These are phyloP conservation scores for Capronia coronata DNA, from an alignment of 2,329 filamentous ascomycete species.

Conservation along the genomic window DNA sequence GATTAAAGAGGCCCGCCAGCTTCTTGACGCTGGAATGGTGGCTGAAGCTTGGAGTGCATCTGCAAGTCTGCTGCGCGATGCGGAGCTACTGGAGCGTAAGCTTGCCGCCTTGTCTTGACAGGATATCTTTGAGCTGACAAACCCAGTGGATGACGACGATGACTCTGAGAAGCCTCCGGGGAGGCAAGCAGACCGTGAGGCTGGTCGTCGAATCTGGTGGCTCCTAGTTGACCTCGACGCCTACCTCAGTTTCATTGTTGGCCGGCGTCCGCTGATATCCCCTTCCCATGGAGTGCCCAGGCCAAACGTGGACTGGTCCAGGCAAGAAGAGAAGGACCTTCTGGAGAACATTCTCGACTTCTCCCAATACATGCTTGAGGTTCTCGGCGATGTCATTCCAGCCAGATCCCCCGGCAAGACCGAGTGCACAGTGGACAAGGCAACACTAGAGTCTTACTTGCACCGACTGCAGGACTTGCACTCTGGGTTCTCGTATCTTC, in stretches of 20 bases:
- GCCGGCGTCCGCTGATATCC: constrained; percentile 15
- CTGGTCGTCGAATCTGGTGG: constrained; percentile 21
- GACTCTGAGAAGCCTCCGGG: not conserved
- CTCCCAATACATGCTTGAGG: constrained; percentile 11
- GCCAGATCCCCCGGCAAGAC: not conserved
- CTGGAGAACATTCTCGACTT: constrained; percentile 12
- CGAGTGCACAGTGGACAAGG: not conserved
- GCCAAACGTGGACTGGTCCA: not conserved
- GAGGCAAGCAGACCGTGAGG: constrained; percentile 2
- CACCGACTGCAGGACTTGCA: constrained; percentile 8
- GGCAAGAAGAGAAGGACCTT: constrained; percentile 6
- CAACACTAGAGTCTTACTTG: constrained; percentile 5
- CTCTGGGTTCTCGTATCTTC: constrained; percentile 9
- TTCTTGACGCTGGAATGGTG: constrained; percentile 15
- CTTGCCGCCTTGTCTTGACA: not conserved
- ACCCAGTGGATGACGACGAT: constrained; percentile 12
- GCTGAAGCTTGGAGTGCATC: constrained; percentile 17
- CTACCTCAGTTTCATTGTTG: constrained; percentile 20
- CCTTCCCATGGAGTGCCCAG: constrained; percentile 4
- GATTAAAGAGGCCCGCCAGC: constrained; percentile 9
- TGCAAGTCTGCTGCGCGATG: constrained; percentile 16
- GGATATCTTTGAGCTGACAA: not conserved
- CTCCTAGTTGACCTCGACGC: constrained; percentile 18
- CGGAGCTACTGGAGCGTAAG: constrained; percentile 17
- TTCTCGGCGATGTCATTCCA: constrained; percentile 7